Base-by-base conservation (phyloP, 768 basidiomycete genomes). In the Sutorius australiensis region DNA sequence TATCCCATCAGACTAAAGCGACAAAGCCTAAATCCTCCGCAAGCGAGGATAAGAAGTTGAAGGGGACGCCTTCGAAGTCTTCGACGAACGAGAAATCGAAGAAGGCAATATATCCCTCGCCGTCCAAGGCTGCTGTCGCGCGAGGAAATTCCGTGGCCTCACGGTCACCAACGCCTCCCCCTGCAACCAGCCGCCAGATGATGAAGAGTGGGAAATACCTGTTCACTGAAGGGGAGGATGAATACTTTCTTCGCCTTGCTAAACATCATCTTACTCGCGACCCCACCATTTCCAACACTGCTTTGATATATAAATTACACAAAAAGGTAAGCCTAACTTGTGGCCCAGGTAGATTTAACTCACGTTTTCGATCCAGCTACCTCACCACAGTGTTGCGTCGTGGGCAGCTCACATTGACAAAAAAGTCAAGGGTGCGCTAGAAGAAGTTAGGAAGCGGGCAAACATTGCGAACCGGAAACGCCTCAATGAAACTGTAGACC, bases 221-320 rank as follows among this genome's bases (percentile, higher is more conserved):
- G 14, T 88, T 79, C 61, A 76, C 85, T 5, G 61, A 72, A 21
- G 70, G 66, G 13, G 87, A 89, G 54, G 65, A 70, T 12, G 73
- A 79, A 24, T 86, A 80, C 55, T 70, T 72, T 31, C 51, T 71
- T 33, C 59, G 57, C 19, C 81, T 83, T 62, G 68, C 74, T 1
- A 72, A 73, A 50, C 51, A 80, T 16, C 67, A 83, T 17, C 64
- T 83, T 28, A 69, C 72, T 45, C 71, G 75, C 19, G 79, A 87
- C 60, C 76, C 77, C 17, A 56, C 71, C 11, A 75, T 77, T 51
- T 71, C 79, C 13, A 61, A 63, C 3, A 62, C 49, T 11, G 66
- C 68, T 0, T 62, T 86, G 17, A 62, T 73, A 19, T 54, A 62
- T 21, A 73, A 69, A 36, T 48, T 85, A 13, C 57, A 75, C 53